phyloP scores from a whole-genome alignment of 2,329 filamentous ascomycete species.

The Trichoderma endophyticum region DNA sequence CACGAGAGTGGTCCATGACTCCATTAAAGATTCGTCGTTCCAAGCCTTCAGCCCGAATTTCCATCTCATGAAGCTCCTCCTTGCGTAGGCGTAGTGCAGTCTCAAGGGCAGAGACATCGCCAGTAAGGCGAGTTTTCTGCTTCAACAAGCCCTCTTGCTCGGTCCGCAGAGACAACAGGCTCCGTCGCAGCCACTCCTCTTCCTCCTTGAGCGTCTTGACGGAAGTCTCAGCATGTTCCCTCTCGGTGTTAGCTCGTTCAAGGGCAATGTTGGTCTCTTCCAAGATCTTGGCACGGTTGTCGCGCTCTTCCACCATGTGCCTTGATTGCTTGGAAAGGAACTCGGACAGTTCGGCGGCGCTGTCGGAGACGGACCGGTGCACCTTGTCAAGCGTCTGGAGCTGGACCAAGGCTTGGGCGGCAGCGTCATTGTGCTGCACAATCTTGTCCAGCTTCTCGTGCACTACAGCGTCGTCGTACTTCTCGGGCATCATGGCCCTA shows the following conservation, averaged over 20 bases:
- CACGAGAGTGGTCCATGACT: constrained; percentile 91
- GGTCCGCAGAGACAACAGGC: constrained; percentile 55
- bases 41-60: constrained; percentile 78
- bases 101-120: constrained; percentile 86
- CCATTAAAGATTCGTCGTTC: constrained; percentile 93
- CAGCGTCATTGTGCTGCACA: constrained; percentile 61
- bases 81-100: constrained; percentile 84
- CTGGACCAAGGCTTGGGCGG: constrained; percentile 68
- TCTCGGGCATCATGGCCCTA: constrained; percentile 57
- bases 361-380: constrained; percentile 79
- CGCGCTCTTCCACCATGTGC: constrained; percentile 71
- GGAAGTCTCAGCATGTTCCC: constrained; percentile 58
- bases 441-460: constrained; percentile 44
- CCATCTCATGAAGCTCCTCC: constrained; percentile 90
- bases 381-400: constrained; percentile 85
- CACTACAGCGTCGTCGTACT: constrained; percentile 52
- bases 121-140: constrained; percentile 75
- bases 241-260: constrained; percentile 68
- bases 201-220: constrained; percentile 51
- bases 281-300: constrained; percentile 73
- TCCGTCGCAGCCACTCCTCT: constrained; percentile 51
- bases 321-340: constrained; percentile 77
- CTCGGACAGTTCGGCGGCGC: constrained; percentile 76
- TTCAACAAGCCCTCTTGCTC: constrained; percentile 74
- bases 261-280: constrained; percentile 78